Base-by-base conservation (phyloP, 352 stramenopile species). In the Phytopythium boreale region DNA sequence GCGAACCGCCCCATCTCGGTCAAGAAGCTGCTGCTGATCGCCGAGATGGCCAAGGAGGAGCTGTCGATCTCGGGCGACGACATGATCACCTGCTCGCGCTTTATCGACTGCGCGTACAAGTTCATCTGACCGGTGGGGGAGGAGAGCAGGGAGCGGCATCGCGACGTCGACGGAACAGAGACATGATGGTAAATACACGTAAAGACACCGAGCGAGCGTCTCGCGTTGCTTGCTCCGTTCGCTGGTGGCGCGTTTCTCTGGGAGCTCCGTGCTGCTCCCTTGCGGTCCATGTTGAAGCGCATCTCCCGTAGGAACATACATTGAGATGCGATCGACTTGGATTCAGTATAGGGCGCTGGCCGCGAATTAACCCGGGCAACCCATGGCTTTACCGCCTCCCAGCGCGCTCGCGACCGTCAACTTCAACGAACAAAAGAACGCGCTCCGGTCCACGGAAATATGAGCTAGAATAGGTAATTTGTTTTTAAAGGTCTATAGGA, bases 11-110 rank as follows among this genome's bases (percentile, higher is more conserved):
- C 97, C 5, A 99, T 99, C 70, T 97, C 96, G 51, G 97, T 99
- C 73, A 99, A 99, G 80, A 97, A 98, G 69, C 80, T 99, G 37
- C 70, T 99, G 44, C 90, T 98, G 72, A 95, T 99, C 52, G 84
- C 94, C 29, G 97, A 99, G 81, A 99, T 99, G 96, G 97, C 96
- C 47, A 95, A 97, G 64, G 95, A 97, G 53, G 82, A 95, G 64
- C 72, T 92, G 17, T 71, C 66, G 19, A 74, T 79, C 53, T 89
- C 80, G 29, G 79, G 79, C 63, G 82, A 90, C 27, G 80, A 75
- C 63, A 79, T 75, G 62, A 90, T 95, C 57, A 88, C 87, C 22
- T 87, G 79, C 64, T 70, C 81, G 47, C 82, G 84, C 57, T 90
- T 95, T 65, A 87, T 95, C 66, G 87, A 95, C 51, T 92, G 81